A percentile compares a stretch with the other conserved stretches of the same genome.
Conservation (phyloP, 257 asterid genomes). For the Nicotiana attenuata region DNA sequence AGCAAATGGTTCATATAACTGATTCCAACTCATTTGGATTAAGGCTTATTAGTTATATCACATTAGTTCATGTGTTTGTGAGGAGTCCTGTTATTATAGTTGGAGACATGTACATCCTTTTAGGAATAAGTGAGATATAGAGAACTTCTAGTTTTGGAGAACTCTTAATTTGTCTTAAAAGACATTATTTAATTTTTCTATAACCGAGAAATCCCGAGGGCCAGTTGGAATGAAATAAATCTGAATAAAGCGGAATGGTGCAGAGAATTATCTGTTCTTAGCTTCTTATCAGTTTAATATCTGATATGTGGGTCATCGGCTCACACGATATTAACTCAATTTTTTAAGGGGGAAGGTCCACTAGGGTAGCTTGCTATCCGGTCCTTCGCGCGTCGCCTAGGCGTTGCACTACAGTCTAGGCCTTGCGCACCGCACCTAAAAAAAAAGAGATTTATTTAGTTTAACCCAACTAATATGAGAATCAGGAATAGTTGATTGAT, state of each 20-base stretch:
- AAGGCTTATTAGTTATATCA: neutral
- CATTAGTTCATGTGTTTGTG: neutral
- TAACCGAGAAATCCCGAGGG: neutral
- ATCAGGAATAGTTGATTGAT: neutral
- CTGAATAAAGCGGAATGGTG: neutral
- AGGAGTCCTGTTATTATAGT: neutral
- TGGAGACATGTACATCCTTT: neutral
- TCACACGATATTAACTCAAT: too few species aligned
- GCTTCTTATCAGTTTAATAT: too few species aligned
- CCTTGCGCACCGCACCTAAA: too few species aligned
- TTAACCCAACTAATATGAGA: neutral
- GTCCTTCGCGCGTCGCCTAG: too few species aligned
- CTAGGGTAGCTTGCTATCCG: too few species aligned
- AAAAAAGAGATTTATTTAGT: neutral
- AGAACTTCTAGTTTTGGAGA: neutral
- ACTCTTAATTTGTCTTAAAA: neutral
- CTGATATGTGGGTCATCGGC: too few species aligned
- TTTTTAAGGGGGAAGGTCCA: too few species aligned
- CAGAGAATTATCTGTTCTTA: neutral
- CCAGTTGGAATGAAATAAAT: neutral
- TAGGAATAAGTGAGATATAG: neutral
- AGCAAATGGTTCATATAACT: neutral
- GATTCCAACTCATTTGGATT: neutral
- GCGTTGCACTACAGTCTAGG: too few species aligned
- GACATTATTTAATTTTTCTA: neutral